Conservation (phyloP, 73 alveolate species). For the Paramecium sonneborni region DNA sequence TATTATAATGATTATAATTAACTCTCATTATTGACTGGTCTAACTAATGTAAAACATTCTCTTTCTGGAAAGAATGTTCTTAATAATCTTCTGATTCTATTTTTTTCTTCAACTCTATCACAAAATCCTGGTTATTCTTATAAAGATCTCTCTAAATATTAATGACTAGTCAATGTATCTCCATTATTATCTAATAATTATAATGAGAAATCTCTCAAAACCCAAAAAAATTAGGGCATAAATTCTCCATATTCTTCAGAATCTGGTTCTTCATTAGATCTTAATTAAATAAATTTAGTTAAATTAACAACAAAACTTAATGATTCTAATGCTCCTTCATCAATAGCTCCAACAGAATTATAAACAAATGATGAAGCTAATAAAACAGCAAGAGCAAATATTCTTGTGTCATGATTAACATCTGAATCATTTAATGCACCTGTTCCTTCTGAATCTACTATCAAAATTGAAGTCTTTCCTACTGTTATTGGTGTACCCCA, state of each 20-base stretch:
- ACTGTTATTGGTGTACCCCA: slow-evolving; percentile 74
- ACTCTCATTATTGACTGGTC: slow-evolving; percentile 91
- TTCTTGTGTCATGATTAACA: slow-evolving; percentile 90
- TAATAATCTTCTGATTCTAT: slow-evolving; percentile 88
- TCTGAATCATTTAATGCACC: slow-evolving; percentile 93
- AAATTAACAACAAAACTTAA: slow-evolving; percentile 88
- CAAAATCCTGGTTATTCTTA: slow-evolving; percentile 82
- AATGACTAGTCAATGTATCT: slow-evolving; percentile 84
- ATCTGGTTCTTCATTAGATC: slow-evolving; percentile 76
- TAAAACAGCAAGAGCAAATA: slow-evolving; percentile 86
- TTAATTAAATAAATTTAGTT: slow-evolving; percentile 78
- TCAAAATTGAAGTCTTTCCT: slow-evolving; percentile 63
- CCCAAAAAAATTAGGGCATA: slow-evolving; percentile 95
- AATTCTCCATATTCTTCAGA: slow-evolving; percentile 86
- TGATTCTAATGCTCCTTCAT: slow-evolving; percentile 87
- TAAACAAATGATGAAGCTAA: slow-evolving; percentile 84
- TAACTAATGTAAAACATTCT: slow-evolving; percentile 89
- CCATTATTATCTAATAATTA: slow-evolving; percentile 86
- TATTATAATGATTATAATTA: slow-evolving; percentile 77
- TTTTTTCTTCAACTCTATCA: slow-evolving; percentile 84
- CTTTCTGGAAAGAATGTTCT: slow-evolving; percentile 90
- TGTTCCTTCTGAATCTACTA: slow-evolving; percentile 91
- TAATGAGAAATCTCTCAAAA: slow-evolving; percentile 90
- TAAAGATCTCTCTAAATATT: slow-evolving; percentile 85
- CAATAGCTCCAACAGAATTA: slow-evolving; percentile 93